phyloP scores from a whole-genome alignment of 1,139 yeast species.

The Schizosaccharomyces versatilis region DNA sequence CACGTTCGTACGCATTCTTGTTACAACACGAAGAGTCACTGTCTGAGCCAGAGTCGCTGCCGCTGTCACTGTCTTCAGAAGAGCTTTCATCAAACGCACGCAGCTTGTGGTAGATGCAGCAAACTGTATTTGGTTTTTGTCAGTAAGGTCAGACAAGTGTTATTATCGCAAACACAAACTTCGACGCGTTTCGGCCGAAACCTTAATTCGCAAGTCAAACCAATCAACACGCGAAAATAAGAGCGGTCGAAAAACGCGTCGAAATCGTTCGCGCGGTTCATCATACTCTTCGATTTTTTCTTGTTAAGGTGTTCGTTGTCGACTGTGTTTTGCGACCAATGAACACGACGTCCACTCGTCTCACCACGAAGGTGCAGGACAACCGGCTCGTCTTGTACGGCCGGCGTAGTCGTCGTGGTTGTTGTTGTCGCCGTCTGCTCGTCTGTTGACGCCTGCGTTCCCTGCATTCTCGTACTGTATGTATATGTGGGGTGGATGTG shows the following conservation, averaged over 20 bases:
- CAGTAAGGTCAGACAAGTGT: no score
- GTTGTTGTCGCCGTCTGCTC: background rate
- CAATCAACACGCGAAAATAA: no score
- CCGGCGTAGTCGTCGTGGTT: background rate
- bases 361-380: background rate
- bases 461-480: no score
- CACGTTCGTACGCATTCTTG: background rate
- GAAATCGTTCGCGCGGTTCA: no score
- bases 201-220: no score
- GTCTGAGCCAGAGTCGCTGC: slow-evolving; percentile 6
- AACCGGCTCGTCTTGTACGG: background rate
- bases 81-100: slow-evolving; percentile 9
- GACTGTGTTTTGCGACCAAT: slow-evolving; percentile 9
- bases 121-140: slow-evolving; percentile 1
- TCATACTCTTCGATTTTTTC: slow-evolving; percentile 9
- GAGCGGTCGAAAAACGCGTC: no score
- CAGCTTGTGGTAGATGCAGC: slow-evolving; percentile 11
- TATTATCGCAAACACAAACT: no score
- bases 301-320: slow-evolving; percentile 11
- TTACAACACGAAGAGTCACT: background rate
- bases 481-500: no score
- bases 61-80: slow-evolving; percentile 7
- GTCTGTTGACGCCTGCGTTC: no score
- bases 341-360: slow-evolving; percentile 8
- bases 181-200: no score